Base-by-base conservation (phyloP, 2,329 filamentous ascomycete genomes). In the Myriosclerotinia curreyana region DNA sequence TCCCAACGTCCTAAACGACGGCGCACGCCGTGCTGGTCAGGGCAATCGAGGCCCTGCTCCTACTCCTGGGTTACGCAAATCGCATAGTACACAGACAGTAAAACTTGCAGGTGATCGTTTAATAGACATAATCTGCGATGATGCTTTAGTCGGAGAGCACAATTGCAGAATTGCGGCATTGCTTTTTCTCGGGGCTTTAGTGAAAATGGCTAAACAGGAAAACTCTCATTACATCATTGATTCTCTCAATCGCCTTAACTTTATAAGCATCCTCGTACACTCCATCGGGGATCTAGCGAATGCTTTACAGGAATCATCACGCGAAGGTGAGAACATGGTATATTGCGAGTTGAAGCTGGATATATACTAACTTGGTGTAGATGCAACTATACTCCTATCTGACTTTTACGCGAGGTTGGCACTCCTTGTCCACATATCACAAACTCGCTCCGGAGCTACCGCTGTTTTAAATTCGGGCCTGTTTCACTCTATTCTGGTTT, bases 381-480 rank as follows among this genome's bases (percentile, higher is more conserved):
- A 68, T 76, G 82, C 66, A 70, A 75, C 68, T 72, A 72, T 64
- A 73, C 77, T 60, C 65, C 70, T 68, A 64, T 77, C 65, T 71
- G 85, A 84, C 71, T 79, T 81, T 66, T 79, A 94, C 72, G 88
- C 92, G 53, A 89, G 91, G 67, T 83, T 98, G 38, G 86, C 91
- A 2, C 84, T 99, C 20, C 83, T 99, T 34, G 82, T 96, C 31
- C 88, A 92, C 68, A 84, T 98, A 60, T 90, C 90, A 62, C 91
- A 96, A 75, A 94, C 89, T 1, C 87, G 90, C 64, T 79, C 83
- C n/a, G 96, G 95, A 36, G 93, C 95, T 54, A 89, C 88, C 65
- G 86, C 91, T 68, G 86, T 97, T n/a, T 82, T 98, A 50, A 92
- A 96, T 72, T 90, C 91, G 11, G 94, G 94, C 67, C 82, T 99